Evolutionary conservation across 331 rosid species (phyloP).

Genomic region (Rhamnella rubrinervis): DNA sequence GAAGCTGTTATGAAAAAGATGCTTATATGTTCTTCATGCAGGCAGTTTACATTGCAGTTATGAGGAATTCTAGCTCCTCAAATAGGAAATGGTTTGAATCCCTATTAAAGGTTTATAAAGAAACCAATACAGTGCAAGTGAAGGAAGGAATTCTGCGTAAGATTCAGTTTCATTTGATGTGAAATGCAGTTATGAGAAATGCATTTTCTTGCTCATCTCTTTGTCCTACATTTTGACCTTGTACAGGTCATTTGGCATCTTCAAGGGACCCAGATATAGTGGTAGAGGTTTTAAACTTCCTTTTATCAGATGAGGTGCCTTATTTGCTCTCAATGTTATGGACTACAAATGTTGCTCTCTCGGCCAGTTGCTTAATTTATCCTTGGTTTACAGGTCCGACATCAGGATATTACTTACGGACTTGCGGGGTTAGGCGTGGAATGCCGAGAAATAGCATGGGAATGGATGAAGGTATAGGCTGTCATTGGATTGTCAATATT

Average conservation of each 20-base stretch:
- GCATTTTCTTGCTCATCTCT: too few relatives aligned
- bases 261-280: conserved; percentile 53
- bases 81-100: conserved; percentile 45
- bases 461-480: conserved; percentile 59
- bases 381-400: conserved; percentile 41
- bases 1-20: conserved; percentile 2
- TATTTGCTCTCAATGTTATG: not conserved
- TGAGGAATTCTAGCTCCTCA: conserved; percentile 43
- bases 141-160: conserved; percentile 49
- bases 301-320: conserved; percentile 48
- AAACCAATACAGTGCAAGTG: conserved; percentile 48
- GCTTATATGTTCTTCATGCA: conserved; percentile 23
- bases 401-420: conserved; percentile 48
- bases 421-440: conserved; percentile 45
- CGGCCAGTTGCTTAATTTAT: conserved; percentile 2
- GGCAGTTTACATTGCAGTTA: conserved; percentile 56
- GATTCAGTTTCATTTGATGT: conserved; percentile 20
- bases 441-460: conserved; percentile 49
- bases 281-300: conserved; percentile 47
- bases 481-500: not conserved
- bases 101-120: conserved; percentile 39
- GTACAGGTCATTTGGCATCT: conserved; percentile 50
- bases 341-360: conserved; percentile 2
- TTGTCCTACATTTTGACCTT: conserved; percentile 9
- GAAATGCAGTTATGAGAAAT: too few relatives aligned